These are phyloP conservation scores for Thelephora aurantiotincta DNA, from an alignment of 768 basidiomycete genomes.

Conservation along the genomic window DNA sequence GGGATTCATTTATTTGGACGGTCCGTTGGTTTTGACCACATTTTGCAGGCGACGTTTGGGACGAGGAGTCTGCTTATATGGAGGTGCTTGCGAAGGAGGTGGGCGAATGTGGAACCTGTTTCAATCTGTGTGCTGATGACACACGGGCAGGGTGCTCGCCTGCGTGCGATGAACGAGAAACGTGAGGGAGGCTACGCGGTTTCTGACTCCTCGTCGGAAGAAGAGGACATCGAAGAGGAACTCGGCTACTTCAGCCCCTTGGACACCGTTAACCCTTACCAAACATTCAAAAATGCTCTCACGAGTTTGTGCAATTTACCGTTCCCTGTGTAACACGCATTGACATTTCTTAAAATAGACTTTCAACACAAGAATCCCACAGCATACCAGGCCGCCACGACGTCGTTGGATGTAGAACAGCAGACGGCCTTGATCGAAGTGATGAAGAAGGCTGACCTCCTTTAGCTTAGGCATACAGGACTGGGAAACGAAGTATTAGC, in stretches of 20 bases:
- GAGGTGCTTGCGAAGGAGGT: conserved; percentile 81
- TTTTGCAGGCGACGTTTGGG: conserved; percentile 69
- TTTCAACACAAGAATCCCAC: conserved; percentile 63
- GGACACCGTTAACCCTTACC: conserved; percentile 67
- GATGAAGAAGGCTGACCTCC: conserved; percentile 56
- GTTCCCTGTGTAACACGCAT: neutral
- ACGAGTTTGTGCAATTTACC: conserved; percentile 29
- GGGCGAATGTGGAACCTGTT: conserved; percentile 8
- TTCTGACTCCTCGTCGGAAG: conserved; percentile 25
- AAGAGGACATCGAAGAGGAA: conserved; percentile 66
- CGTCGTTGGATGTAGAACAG: conserved; percentile 55
- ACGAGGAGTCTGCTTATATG: conserved; percentile 78
- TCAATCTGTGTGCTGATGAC: neutral
- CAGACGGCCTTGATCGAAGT: conserved; percentile 78
- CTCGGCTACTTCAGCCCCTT: conserved; percentile 77
- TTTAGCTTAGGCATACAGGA: conserved; percentile 57
- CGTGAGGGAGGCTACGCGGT: conserved; percentile 17
- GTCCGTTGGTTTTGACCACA: neutral
- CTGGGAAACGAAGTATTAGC: too few relatives aligned
- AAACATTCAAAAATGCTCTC: conserved; percentile 64
- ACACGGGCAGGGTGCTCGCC: conserved; percentile 44
- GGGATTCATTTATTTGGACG: conserved; percentile 3
- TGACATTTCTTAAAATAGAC: conserved; percentile 21
- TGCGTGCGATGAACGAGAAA: conserved; percentile 48
- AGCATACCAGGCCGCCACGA: conserved; percentile 62